Evolutionary conservation across 495 filamentous ascomycete genomes (phyloP), one percentile per base, ranked within the genome.

Genomic region (Thozetella sp.): DNA sequence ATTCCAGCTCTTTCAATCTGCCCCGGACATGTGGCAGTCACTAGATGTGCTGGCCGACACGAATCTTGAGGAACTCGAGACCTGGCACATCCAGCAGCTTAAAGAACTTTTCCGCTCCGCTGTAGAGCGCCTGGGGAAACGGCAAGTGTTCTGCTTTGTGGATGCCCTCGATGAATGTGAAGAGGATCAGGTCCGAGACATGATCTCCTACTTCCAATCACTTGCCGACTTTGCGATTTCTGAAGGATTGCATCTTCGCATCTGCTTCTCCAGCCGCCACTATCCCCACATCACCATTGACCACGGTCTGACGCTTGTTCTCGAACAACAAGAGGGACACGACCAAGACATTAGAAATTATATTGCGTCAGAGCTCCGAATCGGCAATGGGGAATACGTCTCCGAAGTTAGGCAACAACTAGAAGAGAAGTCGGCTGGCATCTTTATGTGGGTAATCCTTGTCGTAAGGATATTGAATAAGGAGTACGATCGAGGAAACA

Each of bases 81-180:
- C n/a, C n/a, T n/a, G n/a, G n/a, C n/a, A n/a, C n/a, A n/a, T n/a
- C n/a, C n/a, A n/a, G n/a, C n/a, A n/a, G n/a, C n/a, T n/a, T n/a
- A n/a, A n/a, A n/a, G n/a, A n/a, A n/a, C n/a, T n/a, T n/a, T 37
- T 37, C 30, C 15, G 6, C 25, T n/a, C n/a, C n/a, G n/a, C n/a
- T n/a, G n/a, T n/a, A n/a, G n/a, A n/a, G n/a, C n/a, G n/a, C n/a
- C n/a, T n/a, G n/a, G n/a, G n/a, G n/a, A n/a, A n/a, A n/a, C n/a
- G n/a, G n/a, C n/a, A n/a, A 20, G 9, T 59, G 0, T 30, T 56
- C 1, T 76, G 69, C 51, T 75, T 76, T 52, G 57, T 79, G n/a
- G 76, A 79, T 64, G 76, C 74, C 26, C 70, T 77, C 1, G 74
- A 79, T 48, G 74, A 79, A 48, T 76, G 72, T 54, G 70, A 78